Evolutionary conservation across 2,329 filamentous ascomycete genomes (phyloP).

Genomic region (Colletotrichum trifolii): DNA sequence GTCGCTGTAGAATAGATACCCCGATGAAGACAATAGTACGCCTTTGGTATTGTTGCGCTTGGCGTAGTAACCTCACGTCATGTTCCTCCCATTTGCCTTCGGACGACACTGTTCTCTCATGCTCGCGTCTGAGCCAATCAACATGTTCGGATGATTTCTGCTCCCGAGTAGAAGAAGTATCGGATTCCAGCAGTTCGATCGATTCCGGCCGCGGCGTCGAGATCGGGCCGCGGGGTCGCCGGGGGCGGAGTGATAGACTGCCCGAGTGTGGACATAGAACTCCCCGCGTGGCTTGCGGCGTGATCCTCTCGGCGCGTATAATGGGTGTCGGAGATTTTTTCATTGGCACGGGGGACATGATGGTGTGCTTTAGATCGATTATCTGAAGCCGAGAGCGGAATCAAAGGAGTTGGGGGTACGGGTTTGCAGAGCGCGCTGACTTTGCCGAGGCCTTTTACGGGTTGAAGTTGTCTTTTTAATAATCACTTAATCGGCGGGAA

Average conservation of each 20-base stretch:
- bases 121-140: too few relatives aligned
- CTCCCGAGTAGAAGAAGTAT: too few relatives aligned
- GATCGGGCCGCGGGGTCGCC: too few relatives aligned
- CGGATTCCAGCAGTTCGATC: neutral
- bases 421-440: neutral
- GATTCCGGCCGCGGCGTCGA: too few relatives aligned
- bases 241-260: conserved; percentile 12
- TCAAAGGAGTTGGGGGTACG: neutral
- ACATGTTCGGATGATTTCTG: too few relatives aligned
- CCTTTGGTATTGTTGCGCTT: conserved; percentile 9
- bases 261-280: neutral
- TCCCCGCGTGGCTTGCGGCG: conserved; percentile 3
- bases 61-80: too few relatives aligned
- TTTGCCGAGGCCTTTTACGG: too few relatives aligned
- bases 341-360: neutral
- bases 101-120: too few relatives aligned
- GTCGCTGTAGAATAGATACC: conserved; percentile 56
- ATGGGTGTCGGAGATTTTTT: neutral
- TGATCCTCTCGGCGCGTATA: neutral
- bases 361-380: neutral
- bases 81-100: too few relatives aligned
- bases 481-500: too few relatives aligned
- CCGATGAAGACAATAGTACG: conserved; percentile 42
- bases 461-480: too few relatives aligned
- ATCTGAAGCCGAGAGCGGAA: neutral